Base-by-base conservation (phyloP, 345 rosid genomes). In the Linum usitatissimum region DNA sequence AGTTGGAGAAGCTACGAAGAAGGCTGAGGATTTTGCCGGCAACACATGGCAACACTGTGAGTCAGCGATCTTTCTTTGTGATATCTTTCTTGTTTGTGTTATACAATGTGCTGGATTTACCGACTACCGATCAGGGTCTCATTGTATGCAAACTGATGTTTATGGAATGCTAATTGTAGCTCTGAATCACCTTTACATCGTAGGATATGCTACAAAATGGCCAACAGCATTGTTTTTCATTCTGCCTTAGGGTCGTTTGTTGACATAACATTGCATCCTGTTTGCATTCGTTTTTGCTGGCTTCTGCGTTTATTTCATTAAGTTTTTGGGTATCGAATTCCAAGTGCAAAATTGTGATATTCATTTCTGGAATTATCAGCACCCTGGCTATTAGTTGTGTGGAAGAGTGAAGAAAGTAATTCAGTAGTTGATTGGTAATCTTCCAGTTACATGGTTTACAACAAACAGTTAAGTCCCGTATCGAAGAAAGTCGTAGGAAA, bases 41-140 rank as follows among this genome's bases (percentile, higher is more conserved):
- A 71, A 71, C 63, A 71, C 75, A 19, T 71, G 75, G 75, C 75
- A 71, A 57, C 75, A 71, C 58, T 63, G 75, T 71, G 58, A 62
- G 64, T 45, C 17, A 4, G 13, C 17, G 51, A 45, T 10, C 48
- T 7, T 13, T 30, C 1, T 18, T 13, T 19, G 39, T 30, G 28
- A 20, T 23, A 34, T 14, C 34, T 10, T 55, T 1, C 15, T 31
- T 55, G 9, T 38, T 34, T 30, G 20, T 49, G 6, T 10, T 31
- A 21, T 9, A 9, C 20, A 30, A 19, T 30, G 3, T 59, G 31
- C 18, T 59, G 18, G 34, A 3, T 15, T 30, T 17, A 17, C 19
- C 6, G 31, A 15, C 38, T 31, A 14, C 15, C 49, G 57, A 45
- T 20, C 30, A 7, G 9, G 57, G 30, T 66, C n/a, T 7, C 14